These are phyloP conservation scores for Xylariaceae sp. DNA, from an alignment of 2,329 filamentous ascomycete species.

Conservation along the genomic window DNA sequence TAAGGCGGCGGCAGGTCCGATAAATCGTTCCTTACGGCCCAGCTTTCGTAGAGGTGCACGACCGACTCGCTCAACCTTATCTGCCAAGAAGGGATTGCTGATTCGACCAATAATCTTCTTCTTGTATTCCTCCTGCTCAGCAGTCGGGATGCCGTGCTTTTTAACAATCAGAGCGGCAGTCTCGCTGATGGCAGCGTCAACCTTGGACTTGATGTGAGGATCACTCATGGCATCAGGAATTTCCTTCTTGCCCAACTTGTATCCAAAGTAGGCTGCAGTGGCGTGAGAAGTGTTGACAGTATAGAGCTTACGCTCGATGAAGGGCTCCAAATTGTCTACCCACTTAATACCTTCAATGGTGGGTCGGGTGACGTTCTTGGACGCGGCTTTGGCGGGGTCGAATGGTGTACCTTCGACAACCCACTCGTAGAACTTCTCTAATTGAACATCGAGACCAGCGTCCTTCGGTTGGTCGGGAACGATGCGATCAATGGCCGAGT, in stretches of 20 bases:
- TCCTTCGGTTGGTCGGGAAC: constrained; percentile 83
- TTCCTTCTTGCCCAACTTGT: constrained; percentile 74
- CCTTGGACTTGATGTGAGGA: constrained; percentile 71
- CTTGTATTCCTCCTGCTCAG: constrained; percentile 82
- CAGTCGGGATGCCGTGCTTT: constrained; percentile 74
- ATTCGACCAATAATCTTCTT: constrained; percentile 90
- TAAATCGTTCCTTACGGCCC: constrained; percentile 90
- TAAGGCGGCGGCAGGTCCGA: constrained; percentile 85
- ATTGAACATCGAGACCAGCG: constrained; percentile 82
- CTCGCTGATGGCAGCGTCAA: constrained; percentile 76
- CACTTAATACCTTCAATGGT: constrained; percentile 85
- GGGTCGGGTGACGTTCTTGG: constrained; percentile 48
- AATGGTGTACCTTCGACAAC: constrained; percentile 89
- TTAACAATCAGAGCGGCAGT: constrained; percentile 79
- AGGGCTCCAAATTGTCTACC: constrained; percentile 86
- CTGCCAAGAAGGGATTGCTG: constrained; percentile 87
- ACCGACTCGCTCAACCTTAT: constrained; percentile 90
- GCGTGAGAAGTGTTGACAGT: constrained; percentile 99
- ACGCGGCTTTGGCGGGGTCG: constrained; percentile 45
- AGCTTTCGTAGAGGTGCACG: constrained; percentile 93
- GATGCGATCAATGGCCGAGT: constrained; percentile 97
- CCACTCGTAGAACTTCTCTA: constrained; percentile 99
- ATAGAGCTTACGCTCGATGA: constrained; percentile 99
- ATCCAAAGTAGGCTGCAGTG: constrained; percentile 91
- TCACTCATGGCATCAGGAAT: constrained; percentile 88